Percentiles rank a stretch among this genome's conserved stretches.
Evolutionary conservation across 306 rosid genomes (phyloP).

Genomic region (Cicer yamashitae): DNA sequence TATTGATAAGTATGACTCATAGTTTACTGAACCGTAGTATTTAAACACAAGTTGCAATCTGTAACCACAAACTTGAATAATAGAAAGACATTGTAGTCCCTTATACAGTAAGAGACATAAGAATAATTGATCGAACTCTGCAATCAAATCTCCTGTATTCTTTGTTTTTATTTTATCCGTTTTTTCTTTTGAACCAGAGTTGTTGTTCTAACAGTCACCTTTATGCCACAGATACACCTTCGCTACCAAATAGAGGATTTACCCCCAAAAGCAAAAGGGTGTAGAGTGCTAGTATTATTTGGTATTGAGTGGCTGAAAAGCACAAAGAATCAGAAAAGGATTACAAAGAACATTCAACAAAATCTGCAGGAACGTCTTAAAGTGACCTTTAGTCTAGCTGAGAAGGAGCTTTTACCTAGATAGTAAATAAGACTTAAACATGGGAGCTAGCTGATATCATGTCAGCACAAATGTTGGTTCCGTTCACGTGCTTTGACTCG

Average conservation of each 20-base stretch:
- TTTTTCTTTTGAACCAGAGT: no score
- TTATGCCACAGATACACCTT: conserved; percentile 73
- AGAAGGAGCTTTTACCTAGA: conserved; percentile 66
- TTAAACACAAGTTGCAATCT: no score
- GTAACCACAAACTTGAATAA: no score
- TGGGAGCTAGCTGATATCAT: conserved; percentile 39
- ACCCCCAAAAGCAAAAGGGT: conserved; percentile 71
- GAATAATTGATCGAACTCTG: no score
- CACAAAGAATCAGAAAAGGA: conserved; percentile 82
- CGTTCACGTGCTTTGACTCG: conserved; percentile 32
- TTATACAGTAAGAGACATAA: no score
- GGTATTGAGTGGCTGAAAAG: conserved; percentile 95
- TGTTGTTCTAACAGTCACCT: no score
- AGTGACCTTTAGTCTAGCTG: conserved; percentile 62
- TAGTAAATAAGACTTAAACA: conserved; percentile 48
- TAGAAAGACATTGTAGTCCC: no score
- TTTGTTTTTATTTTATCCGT: no score
- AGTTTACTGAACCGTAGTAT: no score
- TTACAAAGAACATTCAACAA: conserved; percentile 75
- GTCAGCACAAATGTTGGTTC: conserved; percentile 12
- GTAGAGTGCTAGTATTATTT: conserved; percentile 68
- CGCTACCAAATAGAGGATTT: conserved; percentile 88
- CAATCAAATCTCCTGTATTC: no score
- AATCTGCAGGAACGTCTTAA: conserved; percentile 60
- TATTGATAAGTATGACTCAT: no score